Base-by-base conservation (phyloP, 2,329 filamentous ascomycete genomes). In the Xylariales sp. region DNA sequence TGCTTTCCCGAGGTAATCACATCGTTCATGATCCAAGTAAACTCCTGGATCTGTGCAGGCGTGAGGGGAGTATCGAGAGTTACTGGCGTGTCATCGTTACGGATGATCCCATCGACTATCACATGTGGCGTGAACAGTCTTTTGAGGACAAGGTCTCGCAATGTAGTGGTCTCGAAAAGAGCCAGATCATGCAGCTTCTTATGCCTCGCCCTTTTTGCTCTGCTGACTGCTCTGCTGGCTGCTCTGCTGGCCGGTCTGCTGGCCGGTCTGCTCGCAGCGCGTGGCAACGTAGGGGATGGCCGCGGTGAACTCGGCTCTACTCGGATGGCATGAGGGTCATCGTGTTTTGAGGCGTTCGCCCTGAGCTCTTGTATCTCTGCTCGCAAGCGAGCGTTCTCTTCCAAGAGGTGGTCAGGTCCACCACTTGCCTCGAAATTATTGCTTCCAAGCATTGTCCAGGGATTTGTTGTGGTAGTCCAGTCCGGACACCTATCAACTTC, bases 31-130 rank as follows among this genome's bases (percentile, higher is more conserved):
- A 40, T 39, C 12, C 37, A 28, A 6, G 32, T 36, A 20, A 47
- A 37, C 21, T 45, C 45, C 10, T 39, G 38, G 9, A 42, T 35
- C 28, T 47, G 43, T 5, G 21, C 16, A n/a, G 39, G n/a, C 10
- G 45, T 43, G 5, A 47, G 37, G 19, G 43, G 44, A 11, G 40
- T 46, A 22, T 46, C 44, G 4, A 46, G 36, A 3, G 40, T 46
- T 11, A 46, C n/a, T 3, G 31, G 31, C 11, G 18, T 31, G 8
- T 28, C 33, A 10, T 34, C 12, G n/a, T 32, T 14, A 25, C 29
- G 35, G n/a, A 28, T 36, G 9, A 41, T 33, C 2, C 38, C 38
- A 15, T 40, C 38, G n/a, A 33, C 38, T 16, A 46, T 36, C 11
- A 39, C 37, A 27, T 46, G 29, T 5, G 44, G 35, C 3, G 44